Evolutionary conservation across 768 basidiomycete species (phyloP), one percentile per base, ranked within the genome.

Genomic region (Tulasnella sp.): DNA sequence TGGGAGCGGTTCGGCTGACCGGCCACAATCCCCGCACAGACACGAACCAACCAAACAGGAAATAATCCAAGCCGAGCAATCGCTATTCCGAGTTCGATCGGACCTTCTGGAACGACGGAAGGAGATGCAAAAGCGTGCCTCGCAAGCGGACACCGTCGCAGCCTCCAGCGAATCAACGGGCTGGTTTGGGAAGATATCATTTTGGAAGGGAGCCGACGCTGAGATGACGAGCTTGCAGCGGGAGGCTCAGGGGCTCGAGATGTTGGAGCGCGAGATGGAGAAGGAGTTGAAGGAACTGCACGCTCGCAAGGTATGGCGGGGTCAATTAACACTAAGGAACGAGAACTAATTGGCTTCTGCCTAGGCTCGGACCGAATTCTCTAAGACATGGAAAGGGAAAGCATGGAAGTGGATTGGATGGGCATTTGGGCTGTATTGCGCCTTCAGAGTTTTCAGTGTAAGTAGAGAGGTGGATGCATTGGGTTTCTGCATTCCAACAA

Each of bases 361-460:
- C 8, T 85, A 84, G 22, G 83, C 85, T 41, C 78, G 81, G 34
- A 85, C 83, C 40, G 79, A 82, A 76, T 89, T 84, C 75, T 79
- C 85, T 5, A 76, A 79, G 3, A 90, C 90, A 0, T 77, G 89
- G 67, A 82, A 80, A 72, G 90, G 91, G 0, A 82, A 79, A 67
- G 65, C 87, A 2, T 79, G 84, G 75, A 83, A 82, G 71, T 75
- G 82, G 66, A 79, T 83, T 0, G 85, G 87, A 34, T 79, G 81
- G 14, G 19, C 86, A 6, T 91, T 91, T 77, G 89, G 88, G 12
- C 72, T 86, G 3, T 92, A 91, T 78, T 92, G 90, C 75, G 78
- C 86, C 3, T 81, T 86, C 39, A 85, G 91, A 66, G 83, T 88
- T 44, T 73, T 87, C 76, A 88, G 83, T 73, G 91, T 89, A 76